Base-by-base conservation (phyloP, 345 rosid species). In the Kandelia obovata region DNA sequence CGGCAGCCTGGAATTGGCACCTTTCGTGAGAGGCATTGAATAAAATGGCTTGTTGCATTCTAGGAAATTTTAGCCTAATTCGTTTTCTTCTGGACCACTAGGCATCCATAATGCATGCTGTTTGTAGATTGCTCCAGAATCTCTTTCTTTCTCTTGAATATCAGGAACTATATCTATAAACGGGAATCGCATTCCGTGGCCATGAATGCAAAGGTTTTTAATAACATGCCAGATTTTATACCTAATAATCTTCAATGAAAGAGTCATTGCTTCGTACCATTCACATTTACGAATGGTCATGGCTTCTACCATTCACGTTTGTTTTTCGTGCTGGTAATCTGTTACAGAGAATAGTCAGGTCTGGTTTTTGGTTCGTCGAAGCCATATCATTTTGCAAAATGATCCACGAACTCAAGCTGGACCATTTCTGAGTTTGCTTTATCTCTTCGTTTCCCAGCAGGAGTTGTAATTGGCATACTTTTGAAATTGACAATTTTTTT, bases 41-140 rank as follows among this genome's bases (percentile, higher is more conserved):
- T 60, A 35, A 68, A 59, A 16, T 58, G 34, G 53, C 57, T 53
- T 6, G 26, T 53, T 6, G 26, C 56, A 30, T 34, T 19, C 8
- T 7, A 27, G 10, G 53, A 61, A 49, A 62, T 35, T 39, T 39
- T 17, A 20, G 7, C 43, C 32, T 20, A 7, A 7, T 34, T 34
- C 37, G 58, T n/a, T 53, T 66, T 58, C 26, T 15, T 25, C 9
- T 49, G 81, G 79, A 74, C 81, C 79, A 77, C 79, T 30, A 11
- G 37, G 63, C 7, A 66, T 34, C 9, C 7, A 28, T 34, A 34
- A 34, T 7, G 37, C 37, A 34, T 21, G 32, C 23, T 64, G 30
- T 17, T 64, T 3, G 27, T 23, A n/a, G 23, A 15, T 34, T 51
- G 39, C 2, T 55, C 51, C 25, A 16, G 66, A 25, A 63, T 61